Percentiles rank a stretch among this genome's conserved stretches.
These are phyloP conservation scores for Trichophyton verrucosum DNA, from an alignment of 2,329 filamentous ascomycete genomes.

Conservation along the genomic window DNA sequence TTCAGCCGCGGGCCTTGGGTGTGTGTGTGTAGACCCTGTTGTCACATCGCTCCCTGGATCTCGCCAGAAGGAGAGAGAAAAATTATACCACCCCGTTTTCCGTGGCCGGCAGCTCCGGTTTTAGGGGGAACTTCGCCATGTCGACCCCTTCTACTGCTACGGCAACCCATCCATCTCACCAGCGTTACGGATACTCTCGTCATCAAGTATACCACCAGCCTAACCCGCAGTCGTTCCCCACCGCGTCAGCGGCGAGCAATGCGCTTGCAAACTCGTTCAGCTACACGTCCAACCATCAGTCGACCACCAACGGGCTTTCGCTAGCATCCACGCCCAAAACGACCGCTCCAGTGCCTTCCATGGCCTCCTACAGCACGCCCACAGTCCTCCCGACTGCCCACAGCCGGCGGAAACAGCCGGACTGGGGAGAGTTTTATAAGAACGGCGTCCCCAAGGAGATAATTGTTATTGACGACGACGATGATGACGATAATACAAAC, in stretches of 20 bases:
- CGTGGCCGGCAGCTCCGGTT: neutral
- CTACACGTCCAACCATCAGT: slow-evolving; percentile 27
- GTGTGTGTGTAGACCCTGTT: no score
- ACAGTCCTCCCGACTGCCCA: slow-evolving; percentile 13
- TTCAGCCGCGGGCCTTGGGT: neutral
- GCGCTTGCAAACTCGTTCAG: slow-evolving; percentile 34
- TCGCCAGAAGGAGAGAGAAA: neutral
- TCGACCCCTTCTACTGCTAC: slow-evolving; percentile 71
- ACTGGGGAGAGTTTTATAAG: slow-evolving; percentile 72
- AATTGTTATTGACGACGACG: slow-evolving; percentile 58
- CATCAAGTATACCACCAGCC: slow-evolving; percentile 46
- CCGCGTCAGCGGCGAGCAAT: slow-evolving; percentile 29
- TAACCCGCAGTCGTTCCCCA: slow-evolving; percentile 40
- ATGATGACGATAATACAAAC: slow-evolving; percentile 19
- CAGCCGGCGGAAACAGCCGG: slow-evolving; percentile 34
- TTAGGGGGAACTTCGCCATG: slow-evolving; percentile 39
- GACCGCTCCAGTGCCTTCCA: slow-evolving; percentile 3
- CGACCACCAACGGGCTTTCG: slow-evolving; percentile 10
- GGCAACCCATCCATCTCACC: slow-evolving; percentile 57
- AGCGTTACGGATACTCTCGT: slow-evolving; percentile 47
- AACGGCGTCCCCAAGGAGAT: slow-evolving; percentile 75
- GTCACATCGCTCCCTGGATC: no score
- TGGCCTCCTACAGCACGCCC: slow-evolving; percentile 9
- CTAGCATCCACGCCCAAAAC: slow-evolving; percentile 7
- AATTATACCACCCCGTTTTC: neutral